Conservation (phyloP, 2,329 filamentous ascomycete species). For the Beauveria sp. region DNA sequence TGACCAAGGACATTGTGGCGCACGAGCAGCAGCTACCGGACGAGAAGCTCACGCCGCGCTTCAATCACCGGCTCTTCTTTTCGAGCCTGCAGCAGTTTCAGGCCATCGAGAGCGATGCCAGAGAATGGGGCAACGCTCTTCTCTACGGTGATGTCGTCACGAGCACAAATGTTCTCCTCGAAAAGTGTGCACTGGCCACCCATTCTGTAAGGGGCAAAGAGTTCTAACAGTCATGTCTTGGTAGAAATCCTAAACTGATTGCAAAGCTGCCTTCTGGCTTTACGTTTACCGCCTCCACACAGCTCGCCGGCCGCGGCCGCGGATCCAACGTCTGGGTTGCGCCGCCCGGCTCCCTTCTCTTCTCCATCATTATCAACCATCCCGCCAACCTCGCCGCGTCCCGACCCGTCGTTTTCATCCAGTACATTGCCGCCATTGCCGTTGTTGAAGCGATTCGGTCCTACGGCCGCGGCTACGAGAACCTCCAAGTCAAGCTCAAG, state of each 20-base stretch:
- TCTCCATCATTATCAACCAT: conserved; percentile 83
- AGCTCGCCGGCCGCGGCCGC: conserved; percentile 80
- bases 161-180: conserved; percentile 86
- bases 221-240: conserved; percentile 28
- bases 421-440: conserved; percentile 86
- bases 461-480: conserved; percentile 69
- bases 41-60: conserved; percentile 69
- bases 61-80: conserved; percentile 77
- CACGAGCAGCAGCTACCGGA: conserved; percentile 63
- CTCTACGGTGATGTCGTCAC: conserved; percentile 90
- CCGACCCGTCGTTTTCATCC: conserved; percentile 83
- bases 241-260: conserved; percentile 69
- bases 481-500: conserved; percentile 77
- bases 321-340: conserved; percentile 94
- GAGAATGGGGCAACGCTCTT: conserved; percentile 67
- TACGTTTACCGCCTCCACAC: conserved; percentile 77
- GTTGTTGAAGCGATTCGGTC: conserved; percentile 74
- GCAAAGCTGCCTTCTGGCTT: conserved; percentile 75
- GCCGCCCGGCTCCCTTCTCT: conserved; percentile 76
- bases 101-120: conserved; percentile 42
- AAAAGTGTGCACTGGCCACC: conserved; percentile 52
- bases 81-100: conserved; percentile 63
- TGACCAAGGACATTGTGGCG: conserved; percentile 66
- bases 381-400: conserved; percentile 60
- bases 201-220: too few relatives aligned